Conservation (phyloP, 257 asterid species). For the Solanum megistacrolobum region DNA sequence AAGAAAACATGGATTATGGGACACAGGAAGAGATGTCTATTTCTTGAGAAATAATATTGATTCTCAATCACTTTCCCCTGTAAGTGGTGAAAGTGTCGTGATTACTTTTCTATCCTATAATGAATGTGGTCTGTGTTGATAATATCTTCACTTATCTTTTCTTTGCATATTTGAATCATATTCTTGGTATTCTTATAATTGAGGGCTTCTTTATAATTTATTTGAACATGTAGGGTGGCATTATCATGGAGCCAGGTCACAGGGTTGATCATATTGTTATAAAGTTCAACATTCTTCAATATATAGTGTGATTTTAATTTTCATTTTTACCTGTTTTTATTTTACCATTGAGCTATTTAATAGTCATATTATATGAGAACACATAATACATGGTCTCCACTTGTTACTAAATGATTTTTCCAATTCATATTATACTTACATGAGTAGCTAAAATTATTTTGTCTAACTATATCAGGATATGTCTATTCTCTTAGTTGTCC, state of each 20-base stretch:
- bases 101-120: neutral
- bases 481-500: neutral
- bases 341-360: neutral
- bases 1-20: too few relatives aligned
- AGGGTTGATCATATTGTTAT: neutral
- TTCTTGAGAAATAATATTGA: neutral
- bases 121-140: neutral
- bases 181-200: neutral
- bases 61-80: neutral
- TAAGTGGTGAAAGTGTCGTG: neutral
- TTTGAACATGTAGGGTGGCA: neutral
- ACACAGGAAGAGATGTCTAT: neutral
- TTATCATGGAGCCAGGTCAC: neutral
- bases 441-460: neutral
- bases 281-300: neutral
- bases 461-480: neutral
- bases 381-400: too few relatives aligned
- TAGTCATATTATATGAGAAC: neutral
- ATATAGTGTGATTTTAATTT: neutral
- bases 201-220: neutral
- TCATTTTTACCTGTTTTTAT: neutral
- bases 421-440: neutral
- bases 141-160: neutral
- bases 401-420: too few relatives aligned
- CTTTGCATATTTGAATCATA: neutral